Conservation (phyloP, 108 stramenopile species). For the Poteriospumella lacustris region DNA sequence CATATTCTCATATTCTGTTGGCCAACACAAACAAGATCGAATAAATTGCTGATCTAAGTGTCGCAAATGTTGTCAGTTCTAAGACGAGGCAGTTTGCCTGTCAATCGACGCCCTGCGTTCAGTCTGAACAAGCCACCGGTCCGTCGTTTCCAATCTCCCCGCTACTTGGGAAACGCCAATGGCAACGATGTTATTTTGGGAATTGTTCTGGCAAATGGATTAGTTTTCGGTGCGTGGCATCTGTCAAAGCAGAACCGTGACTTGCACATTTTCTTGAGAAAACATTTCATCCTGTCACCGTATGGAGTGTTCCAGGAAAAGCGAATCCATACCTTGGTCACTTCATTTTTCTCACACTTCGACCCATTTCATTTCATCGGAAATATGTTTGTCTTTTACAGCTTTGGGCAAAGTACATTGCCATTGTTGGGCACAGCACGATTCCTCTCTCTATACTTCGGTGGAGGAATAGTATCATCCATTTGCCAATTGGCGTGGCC, state of each 20-base stretch:
- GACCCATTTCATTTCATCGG: neutral
- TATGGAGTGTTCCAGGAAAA: neutral
- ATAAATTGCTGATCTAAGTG: too few species aligned
- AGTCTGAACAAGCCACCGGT: too few species aligned
- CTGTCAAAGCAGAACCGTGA: neutral
- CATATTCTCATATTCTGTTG: too few species aligned
- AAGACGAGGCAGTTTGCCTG: too few species aligned
- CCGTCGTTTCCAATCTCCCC: too few species aligned
- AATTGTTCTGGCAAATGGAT: neutral
- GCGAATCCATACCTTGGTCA: neutral
- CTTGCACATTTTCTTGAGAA: neutral
- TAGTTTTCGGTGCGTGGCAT: neutral
- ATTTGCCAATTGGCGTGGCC: neutral
- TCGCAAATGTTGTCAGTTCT: too few species aligned
- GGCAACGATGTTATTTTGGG: neutral
- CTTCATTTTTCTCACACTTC: neutral
- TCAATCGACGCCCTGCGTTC: too few species aligned
- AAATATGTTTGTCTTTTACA: conserved; percentile 4
- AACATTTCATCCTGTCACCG: neutral
- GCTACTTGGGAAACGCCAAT: too few species aligned
- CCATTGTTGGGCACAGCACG: neutral
- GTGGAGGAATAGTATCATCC: neutral
- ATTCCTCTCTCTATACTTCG: neutral
- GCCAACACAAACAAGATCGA: too few species aligned
- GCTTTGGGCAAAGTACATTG: neutral